Base-by-base conservation (phyloP, 2,329 filamentous ascomycete genomes). In the Monosporascus sp. region DNA sequence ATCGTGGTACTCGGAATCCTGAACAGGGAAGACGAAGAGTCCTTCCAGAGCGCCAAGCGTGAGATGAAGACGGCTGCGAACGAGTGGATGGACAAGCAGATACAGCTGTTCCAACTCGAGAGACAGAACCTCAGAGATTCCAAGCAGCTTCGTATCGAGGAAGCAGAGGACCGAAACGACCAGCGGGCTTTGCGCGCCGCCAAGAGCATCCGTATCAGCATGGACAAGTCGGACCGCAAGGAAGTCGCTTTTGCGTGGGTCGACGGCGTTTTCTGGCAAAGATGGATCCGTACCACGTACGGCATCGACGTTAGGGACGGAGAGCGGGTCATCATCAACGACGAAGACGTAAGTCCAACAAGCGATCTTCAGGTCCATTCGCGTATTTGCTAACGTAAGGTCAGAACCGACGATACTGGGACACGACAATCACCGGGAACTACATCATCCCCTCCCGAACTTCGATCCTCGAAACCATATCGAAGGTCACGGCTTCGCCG, bases 21-120 rank as follows among this genome's bases (percentile, higher is more conserved):
- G 41, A 90, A 87, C 67, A 83, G 91, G 49, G 85, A 90, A 37
- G 85, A 92, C 55, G 77, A 86, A 38, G 89, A 93, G 53, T 85
- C 90, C 37, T 96, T 96, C 69, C 75, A 83, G 49, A 79, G 80
- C 53, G 88, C 89, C 25, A 88, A 89, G 69, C 85, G 88, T 36
- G 95, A 99, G 73, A 85, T 99, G 74, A 97, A 97, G 81, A 93
- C 88, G 60, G 94, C 94, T 1, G 94, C 94, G 8, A 81, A 92
- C 56, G 94, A 97, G 70, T 99, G 94, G 92, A 96, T 97, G 82
- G 93, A 97, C 70, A 94, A 95, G 74, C 90, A 97, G 72, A 88
- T 90, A 18, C 86, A 93, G 62, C 80, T 90, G 39, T 97, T 96
- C 78, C 90, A 96, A 69, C 83, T 95, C 17, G 93, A 97, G 72